Evolutionary conservation across 768 basidiomycete species (phyloP).

Genomic region (Tricholoma furcatifolium): DNA sequence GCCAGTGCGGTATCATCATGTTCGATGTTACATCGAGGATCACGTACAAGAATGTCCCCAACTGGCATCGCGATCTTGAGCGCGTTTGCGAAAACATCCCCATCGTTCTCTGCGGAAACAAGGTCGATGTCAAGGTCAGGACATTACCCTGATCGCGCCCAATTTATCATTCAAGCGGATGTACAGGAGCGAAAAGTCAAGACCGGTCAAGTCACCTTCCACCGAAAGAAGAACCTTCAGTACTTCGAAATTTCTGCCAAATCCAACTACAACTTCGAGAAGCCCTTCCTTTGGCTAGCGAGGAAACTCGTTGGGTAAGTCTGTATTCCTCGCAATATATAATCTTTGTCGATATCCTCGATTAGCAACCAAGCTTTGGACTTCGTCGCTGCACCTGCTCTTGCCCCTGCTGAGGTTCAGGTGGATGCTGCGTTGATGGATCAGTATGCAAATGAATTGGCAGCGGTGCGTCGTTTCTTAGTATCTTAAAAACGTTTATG

Average conservation of each 20-base stretch:
- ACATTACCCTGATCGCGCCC: constrained; percentile 2
- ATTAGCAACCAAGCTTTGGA: constrained; percentile 81
- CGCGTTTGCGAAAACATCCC: constrained; percentile 99
- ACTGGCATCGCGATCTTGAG: constrained; percentile 99
- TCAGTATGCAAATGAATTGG: constrained; percentile 78
- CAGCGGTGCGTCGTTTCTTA: constrained; percentile 41
- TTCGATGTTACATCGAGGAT: constrained; percentile 99
- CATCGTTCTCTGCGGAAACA: constrained; percentile 99
- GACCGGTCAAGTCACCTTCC: constrained; percentile 98
- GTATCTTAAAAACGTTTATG: background rate
- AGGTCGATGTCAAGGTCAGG: constrained; percentile 97
- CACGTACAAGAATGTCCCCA: constrained; percentile 99
- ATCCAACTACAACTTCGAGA: constrained; percentile 99
- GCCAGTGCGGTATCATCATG: constrained; percentile 99
- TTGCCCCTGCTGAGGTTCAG: constrained; percentile 89
- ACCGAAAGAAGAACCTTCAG: constrained; percentile 99
- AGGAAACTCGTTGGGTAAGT: constrained; percentile 95
- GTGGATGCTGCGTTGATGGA: constrained; percentile 79
- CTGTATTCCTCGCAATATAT: background rate
- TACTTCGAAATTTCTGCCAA: constrained; percentile 99
- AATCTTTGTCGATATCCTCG: background rate
- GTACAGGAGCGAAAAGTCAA: constrained; percentile 98
- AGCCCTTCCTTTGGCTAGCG: constrained; percentile 99
- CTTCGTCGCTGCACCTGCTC: constrained; percentile 95
- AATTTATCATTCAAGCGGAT: constrained; percentile 6